These are phyloP conservation scores for Monosporascus sp. DNA, from an alignment of 2,329 filamentous ascomycete genomes.

Conservation along the genomic window DNA sequence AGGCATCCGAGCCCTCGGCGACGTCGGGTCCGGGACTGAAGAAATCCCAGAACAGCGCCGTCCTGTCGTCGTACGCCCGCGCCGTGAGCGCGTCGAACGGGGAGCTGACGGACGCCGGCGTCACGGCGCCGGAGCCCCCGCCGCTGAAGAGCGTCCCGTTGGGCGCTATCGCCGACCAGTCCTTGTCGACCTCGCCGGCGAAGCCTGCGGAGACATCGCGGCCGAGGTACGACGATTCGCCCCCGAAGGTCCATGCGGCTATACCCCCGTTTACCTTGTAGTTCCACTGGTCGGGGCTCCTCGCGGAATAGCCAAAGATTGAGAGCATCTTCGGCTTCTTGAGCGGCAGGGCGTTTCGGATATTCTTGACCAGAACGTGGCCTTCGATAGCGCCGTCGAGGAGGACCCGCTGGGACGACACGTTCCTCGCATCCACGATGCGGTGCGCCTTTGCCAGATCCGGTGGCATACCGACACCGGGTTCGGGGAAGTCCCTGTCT, in stretches of 20 bases:
- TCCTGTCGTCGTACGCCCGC: slow-evolving; percentile 49
- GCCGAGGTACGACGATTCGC: slow-evolving; percentile 30
- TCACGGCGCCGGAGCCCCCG: slow-evolving; percentile 43
- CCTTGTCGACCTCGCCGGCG: slow-evolving; percentile 21
- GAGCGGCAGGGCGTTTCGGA: slow-evolving; percentile 48
- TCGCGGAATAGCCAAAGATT: slow-evolving; percentile 57
- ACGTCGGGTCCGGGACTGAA: slow-evolving; percentile 41
- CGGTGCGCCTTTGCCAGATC: slow-evolving; percentile 44
- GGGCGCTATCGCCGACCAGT: slow-evolving; percentile 36
- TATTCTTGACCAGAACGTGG: slow-evolving; percentile 60
- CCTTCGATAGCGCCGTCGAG: slow-evolving; percentile 56
- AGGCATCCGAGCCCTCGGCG: slow-evolving; percentile 52
- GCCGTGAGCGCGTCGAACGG: slow-evolving; percentile 51
- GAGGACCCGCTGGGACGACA: slow-evolving; percentile 33
- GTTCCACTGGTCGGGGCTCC: slow-evolving; percentile 35
- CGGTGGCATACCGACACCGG: slow-evolving; percentile 46
- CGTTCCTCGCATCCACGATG: slow-evolving; percentile 50
- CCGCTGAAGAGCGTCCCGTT: slow-evolving; percentile 42
- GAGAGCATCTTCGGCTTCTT: slow-evolving; percentile 45
- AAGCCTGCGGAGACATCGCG: slow-evolving; percentile 23
- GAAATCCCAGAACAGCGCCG: slow-evolving; percentile 56
- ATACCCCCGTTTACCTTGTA: slow-evolving; percentile 33
- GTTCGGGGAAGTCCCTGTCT: slow-evolving; percentile 38
- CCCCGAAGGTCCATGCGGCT: slow-evolving; percentile 34
- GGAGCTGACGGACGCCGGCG: slow-evolving; percentile 41